Conservation (phyloP, 1,139 yeast species). For the Casaregolazyma lundiana region DNA sequence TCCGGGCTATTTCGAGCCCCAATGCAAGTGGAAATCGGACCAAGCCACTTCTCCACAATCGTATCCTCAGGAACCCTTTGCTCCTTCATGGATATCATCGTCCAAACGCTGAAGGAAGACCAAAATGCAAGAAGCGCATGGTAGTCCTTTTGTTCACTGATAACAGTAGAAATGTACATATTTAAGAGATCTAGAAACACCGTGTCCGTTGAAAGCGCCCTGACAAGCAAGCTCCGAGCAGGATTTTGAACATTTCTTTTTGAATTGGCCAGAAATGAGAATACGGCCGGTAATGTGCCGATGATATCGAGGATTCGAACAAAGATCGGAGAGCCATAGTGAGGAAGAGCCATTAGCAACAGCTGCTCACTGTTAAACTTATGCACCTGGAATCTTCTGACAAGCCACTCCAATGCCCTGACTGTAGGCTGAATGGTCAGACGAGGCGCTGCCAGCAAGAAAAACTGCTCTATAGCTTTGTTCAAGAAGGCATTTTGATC, state of each 20-base stretch:
- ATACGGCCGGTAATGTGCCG: constrained; percentile 60
- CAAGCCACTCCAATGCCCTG: constrained; percentile 90
- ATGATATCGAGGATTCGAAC: constrained; percentile 68
- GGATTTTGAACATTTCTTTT: constrained; percentile 64
- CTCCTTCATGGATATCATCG: constrained; percentile 48
- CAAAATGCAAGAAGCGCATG: constrained; percentile 74
- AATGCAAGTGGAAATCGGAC: constrained; percentile 31
- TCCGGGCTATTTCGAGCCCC: constrained; percentile 44
- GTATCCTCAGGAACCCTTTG: constrained; percentile 29
- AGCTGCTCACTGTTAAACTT: constrained; percentile 71
- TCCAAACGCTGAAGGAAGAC: constrained; percentile 68
- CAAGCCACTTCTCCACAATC: constrained; percentile 47
- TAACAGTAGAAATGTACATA: constrained; percentile 51
- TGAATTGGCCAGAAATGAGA: constrained; percentile 64
- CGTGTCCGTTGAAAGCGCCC: constrained; percentile 62
- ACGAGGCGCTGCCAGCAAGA: constrained; percentile 69
- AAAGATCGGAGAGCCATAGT: constrained; percentile 68
- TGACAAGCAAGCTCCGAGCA: constrained; percentile 62
- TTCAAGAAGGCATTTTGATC: constrained; percentile 74
- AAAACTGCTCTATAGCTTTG: constrained; percentile 66
- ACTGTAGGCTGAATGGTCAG: constrained; percentile 71
- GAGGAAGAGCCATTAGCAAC: constrained; percentile 69
- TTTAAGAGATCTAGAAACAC: constrained; percentile 66
- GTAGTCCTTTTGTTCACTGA: constrained; percentile 39
- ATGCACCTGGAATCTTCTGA: constrained; percentile 85